Conservation (phyloP, 306 rosid genomes). For the Sicyos baderoa region DNA sequence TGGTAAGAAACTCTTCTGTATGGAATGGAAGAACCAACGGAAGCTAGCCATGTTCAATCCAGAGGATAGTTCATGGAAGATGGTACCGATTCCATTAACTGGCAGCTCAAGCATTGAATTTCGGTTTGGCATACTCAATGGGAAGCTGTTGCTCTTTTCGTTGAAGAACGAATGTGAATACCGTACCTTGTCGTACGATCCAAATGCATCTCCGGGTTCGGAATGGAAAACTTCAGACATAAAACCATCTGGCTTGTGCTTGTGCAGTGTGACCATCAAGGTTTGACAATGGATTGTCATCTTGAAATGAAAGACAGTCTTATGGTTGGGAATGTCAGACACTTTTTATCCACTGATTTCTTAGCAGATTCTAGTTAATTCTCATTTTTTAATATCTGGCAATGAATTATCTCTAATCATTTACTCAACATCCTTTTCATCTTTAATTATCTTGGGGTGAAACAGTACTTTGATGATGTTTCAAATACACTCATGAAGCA, state of each 20-base stretch:
- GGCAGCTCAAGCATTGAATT: slow-evolving; percentile 74
- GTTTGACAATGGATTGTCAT: slow-evolving; percentile 31
- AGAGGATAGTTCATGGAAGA: slow-evolving; percentile 66
- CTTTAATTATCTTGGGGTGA: slow-evolving; percentile 1
- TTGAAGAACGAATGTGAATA: slow-evolving; percentile 46
- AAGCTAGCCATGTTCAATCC: slow-evolving; percentile 67
- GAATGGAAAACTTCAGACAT: slow-evolving; percentile 77
- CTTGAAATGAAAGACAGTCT: background rate
- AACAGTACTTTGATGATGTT: slow-evolving; percentile 11
- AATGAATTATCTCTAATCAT: background rate
- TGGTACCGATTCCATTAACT: slow-evolving; percentile 65
- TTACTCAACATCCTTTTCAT: background rate
- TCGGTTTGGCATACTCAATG: slow-evolving; percentile 64
- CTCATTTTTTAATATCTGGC: background rate
- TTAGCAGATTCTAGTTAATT: background rate
- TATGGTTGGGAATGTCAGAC: background rate
- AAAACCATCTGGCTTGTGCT: slow-evolving; percentile 71
- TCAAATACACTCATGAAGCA: background rate
- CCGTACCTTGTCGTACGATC: slow-evolving; percentile 68
- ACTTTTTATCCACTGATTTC: background rate
- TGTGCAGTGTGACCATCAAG: slow-evolving; percentile 72
- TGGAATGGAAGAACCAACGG: slow-evolving; percentile 97
- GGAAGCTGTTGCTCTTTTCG: slow-evolving; percentile 64
- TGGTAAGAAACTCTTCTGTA: slow-evolving; percentile 71
- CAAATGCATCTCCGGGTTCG: slow-evolving; percentile 62